Base-by-base conservation (phyloP, 208 protist species). In the Angomonas deanei region DNA sequence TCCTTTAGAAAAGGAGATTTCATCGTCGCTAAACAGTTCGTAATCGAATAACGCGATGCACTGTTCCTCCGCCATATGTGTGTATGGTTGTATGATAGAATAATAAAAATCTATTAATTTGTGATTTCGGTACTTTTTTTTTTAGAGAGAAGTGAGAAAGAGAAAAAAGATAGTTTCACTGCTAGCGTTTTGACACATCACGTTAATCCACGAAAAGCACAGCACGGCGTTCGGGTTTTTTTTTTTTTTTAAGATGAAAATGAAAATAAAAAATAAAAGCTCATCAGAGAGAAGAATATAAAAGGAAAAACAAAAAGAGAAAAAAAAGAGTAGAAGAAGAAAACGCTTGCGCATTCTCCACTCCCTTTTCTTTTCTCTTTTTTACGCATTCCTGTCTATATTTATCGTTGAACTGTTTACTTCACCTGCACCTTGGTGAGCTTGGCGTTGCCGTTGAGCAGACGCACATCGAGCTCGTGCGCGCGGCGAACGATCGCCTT, bases 401-500 rank as follows among this genome's bases (percentile, higher is more conserved):
- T 24, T 27, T 23, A 10, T 63, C 1, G 26, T 28, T 46, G 17
- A 46, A 5, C 38, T 54, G n/a, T 64, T 61, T 79, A 79, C 47
- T 78, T 49, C 38, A 69, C 79, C 70, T 94, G 97, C 55, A 98
- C 72, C 56, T 84, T 88, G 76, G 93, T 91, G 39, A 99, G 80
- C 83, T 97, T 96, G 66, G 95, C 95, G 64, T 89, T 87, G 47
- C 80, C 90, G 82, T 99, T 98, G 77, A 97, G 88, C 32, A 99
- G 86, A 72, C 98, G 98, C 48, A 99, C 88, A 79, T 99, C 96
- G n/a, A 99, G 94, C 88, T 99, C 92, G 66, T 92, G 92, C 28
- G 98, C 98, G 66, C 98, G 93, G 80, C 98, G 87, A 55, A 99
- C 81, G 74, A 99, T 99, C 27, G 92, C 89, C 86, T 98, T 98